phyloP scores from a whole-genome alignment of 2,329 filamentous ascomycete genomes.

The Alternaria rosae region DNA sequence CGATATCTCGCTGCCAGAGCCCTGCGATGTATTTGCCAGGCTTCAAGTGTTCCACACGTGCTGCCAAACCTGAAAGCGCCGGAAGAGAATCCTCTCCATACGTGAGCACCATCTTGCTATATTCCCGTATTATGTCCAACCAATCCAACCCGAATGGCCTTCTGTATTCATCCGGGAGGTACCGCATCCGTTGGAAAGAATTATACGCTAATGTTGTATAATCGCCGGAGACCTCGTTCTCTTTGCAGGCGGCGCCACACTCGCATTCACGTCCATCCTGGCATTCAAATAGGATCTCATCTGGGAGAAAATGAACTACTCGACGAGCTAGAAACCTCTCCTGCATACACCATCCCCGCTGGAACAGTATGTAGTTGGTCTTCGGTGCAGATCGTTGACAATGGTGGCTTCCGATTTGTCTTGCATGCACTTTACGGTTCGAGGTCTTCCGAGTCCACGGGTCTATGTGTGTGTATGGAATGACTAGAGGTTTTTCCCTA shows the following conservation, averaged over 20 bases:
- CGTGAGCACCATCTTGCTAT: neutral
- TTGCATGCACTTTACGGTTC: neutral
- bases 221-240: too few relatives aligned
- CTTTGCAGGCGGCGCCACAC: neutral
- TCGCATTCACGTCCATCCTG: neutral
- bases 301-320: neutral
- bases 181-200: too few relatives aligned
- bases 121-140: accelerated
- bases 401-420: neutral
- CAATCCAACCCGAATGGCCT: neutral
- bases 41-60: neutral
- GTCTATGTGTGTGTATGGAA: too few relatives aligned
- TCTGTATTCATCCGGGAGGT: too few relatives aligned
- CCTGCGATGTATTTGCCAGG: neutral
- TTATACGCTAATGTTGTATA: too few relatives aligned
- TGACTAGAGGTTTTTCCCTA: too few relatives aligned
- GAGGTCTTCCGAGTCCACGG: too few relatives aligned
- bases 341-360: neutral
- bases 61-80: neutral
- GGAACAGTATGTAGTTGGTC: neutral
- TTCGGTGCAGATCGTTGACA: accelerated
- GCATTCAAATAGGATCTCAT: neutral
- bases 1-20: neutral
- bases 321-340: neutral
- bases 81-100: neutral